phyloP scores from a whole-genome alignment of 768 basidiomycete genomes.

The Lentinula sp. region DNA sequence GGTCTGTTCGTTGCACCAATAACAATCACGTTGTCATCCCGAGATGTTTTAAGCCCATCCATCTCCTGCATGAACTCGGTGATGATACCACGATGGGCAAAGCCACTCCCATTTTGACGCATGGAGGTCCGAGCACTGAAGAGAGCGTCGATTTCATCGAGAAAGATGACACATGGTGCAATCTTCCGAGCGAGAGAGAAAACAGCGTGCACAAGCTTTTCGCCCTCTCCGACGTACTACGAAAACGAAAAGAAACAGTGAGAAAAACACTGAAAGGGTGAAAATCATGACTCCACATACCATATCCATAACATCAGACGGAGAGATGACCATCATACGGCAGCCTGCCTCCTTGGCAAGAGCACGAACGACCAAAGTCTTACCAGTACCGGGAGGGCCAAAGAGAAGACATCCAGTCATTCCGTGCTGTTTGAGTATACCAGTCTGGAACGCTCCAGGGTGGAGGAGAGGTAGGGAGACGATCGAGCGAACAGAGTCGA shows the following conservation, averaged over 20 bases:
- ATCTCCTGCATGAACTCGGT: constrained; percentile 96
- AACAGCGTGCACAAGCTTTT: constrained; percentile 84
- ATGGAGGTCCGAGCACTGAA: constrained; percentile 81
- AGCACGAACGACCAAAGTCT: constrained; percentile 84
- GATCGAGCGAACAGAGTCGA: constrained; percentile 87
- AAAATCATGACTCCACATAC: constrained; percentile 31
- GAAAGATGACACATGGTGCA: constrained; percentile 89
- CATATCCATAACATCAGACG: constrained; percentile 97
- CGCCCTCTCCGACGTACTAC: constrained; percentile 85
- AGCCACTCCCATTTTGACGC: constrained; percentile 69
- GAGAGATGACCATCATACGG: constrained; percentile 84
- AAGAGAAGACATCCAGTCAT: constrained; percentile 91
- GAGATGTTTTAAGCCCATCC: constrained; percentile 83
- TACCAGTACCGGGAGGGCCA: constrained; percentile 90
- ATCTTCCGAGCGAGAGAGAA: constrained; percentile 82
- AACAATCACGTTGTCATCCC: constrained; percentile 78
- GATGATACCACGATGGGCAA: constrained; percentile 83
- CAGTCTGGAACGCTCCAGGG: constrained; percentile 81
- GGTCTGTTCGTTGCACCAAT: constrained; percentile 94
- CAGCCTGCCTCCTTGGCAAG: constrained; percentile 92
- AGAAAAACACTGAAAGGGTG: not conserved
- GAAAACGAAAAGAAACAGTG: not conserved
- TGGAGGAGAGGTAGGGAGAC: constrained; percentile 86
- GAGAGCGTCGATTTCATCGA: constrained; percentile 92
- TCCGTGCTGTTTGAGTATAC: constrained; percentile 85